phyloP scores from a whole-genome alignment of 2,329 filamentous ascomycete genomes.

The Pyricularia sp. region DNA sequence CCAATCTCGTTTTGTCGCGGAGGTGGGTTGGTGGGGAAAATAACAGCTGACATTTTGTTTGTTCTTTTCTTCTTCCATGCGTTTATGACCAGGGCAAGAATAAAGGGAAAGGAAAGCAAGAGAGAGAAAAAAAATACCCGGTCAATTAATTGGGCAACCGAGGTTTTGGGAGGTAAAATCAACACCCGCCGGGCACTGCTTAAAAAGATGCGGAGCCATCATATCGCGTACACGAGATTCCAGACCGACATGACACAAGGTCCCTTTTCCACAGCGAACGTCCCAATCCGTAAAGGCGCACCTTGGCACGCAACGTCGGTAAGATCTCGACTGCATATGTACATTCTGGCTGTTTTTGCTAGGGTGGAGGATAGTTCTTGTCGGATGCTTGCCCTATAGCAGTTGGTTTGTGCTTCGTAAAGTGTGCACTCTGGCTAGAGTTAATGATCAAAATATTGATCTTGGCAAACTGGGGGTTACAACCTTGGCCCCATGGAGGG shows the following conservation, averaged over 20 bases:
- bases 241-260: not conserved
- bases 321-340: not conserved
- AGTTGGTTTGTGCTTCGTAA: not conserved
- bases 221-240: not conserved
- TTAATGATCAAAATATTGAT: not conserved
- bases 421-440: not conserved
- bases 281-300: not conserved
- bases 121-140: not conserved
- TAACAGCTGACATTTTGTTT: not conserved
- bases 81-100: not conserved
- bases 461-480: not conserved
- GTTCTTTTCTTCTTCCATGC: not conserved
- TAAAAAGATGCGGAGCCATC: not conserved
- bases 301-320: not conserved
- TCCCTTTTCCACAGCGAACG: not conserved
- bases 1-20: not conserved
- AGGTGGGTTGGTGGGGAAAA: too few relatives aligned
- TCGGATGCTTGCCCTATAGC: not conserved
- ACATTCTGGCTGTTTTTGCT: not conserved
- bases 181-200: not conserved
- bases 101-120: not conserved
- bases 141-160: not conserved
- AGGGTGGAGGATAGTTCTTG: not conserved
- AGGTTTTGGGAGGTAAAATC: not conserved
- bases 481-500: not conserved